Conservation (phyloP, 2,329 filamentous ascomycete genomes). For the Phaeophleospora eucalypticola region DNA sequence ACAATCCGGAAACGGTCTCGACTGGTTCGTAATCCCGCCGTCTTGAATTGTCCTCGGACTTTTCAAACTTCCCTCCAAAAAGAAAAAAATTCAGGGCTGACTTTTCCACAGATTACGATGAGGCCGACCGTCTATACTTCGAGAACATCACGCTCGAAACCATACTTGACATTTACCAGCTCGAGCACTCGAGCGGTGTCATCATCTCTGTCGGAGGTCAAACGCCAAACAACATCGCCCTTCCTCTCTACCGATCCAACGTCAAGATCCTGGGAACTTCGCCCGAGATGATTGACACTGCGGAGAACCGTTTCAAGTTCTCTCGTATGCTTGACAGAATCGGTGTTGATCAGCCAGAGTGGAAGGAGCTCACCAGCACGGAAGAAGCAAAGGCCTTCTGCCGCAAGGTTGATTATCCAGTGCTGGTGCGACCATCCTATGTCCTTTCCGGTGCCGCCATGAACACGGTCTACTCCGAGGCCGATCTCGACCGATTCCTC, state of each 20-base stretch:
- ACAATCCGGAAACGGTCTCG: slow-evolving; percentile 8
- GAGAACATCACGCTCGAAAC: slow-evolving; percentile 60
- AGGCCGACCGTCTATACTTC: slow-evolving; percentile 91
- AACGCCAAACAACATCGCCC: slow-evolving; percentile 94
- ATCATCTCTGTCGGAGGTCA: slow-evolving; percentile 96
- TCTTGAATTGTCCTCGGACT: neutral
- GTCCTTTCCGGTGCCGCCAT: slow-evolving; percentile 96
- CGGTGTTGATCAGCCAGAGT: slow-evolving; percentile 89
- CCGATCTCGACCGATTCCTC: slow-evolving; percentile 83
- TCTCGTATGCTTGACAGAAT: slow-evolving; percentile 96
- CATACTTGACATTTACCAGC: slow-evolving; percentile 86
- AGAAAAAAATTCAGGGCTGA: slow-evolving; percentile 79
- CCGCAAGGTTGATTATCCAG: slow-evolving; percentile 82
- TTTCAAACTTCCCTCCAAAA: no score
- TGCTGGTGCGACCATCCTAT: slow-evolving; percentile 92
- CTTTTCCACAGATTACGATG: slow-evolving; percentile 81
- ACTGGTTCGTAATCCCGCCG: neutral
- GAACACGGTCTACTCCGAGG: slow-evolving; percentile 98
- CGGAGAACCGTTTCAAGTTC: slow-evolving; percentile 98
- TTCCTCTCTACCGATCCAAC: slow-evolving; percentile 81
- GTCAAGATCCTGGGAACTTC: slow-evolving; percentile 93
- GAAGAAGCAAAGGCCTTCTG: slow-evolving; percentile 87
- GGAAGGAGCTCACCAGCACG: slow-evolving; percentile 96
- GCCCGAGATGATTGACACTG: slow-evolving; percentile 97
- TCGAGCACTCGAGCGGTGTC: slow-evolving; percentile 78